Evolutionary conservation across 768 basidiomycete species (phyloP), one percentile per base, ranked within the genome.

Genomic region (Serendipita sp.): DNA sequence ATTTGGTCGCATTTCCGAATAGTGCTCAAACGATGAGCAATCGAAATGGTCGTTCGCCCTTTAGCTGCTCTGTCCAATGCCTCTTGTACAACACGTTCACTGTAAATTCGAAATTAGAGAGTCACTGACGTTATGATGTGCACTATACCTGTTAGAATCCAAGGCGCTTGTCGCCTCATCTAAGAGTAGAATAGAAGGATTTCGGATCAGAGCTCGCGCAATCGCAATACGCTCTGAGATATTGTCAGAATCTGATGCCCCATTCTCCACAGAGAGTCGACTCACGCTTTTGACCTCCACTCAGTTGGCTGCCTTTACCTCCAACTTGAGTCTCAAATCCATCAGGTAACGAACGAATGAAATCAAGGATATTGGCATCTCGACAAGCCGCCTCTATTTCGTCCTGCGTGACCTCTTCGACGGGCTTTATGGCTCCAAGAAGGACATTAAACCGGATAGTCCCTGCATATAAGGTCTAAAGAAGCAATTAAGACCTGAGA

Each of bases 321-420:
- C 90, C 90, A 51, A 92, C 90, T 69, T 90, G 81, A 3, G 93
- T 95, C 45, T 95, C 90, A 67, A 94, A 93, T 31, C 91, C 91
- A 62, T 87, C 77, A 20, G 93, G 92, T 28, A 96, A 74, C 0
- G 83, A 83, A 66, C 81, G 74, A 68, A 96, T 90, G 76, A 96
- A 96, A 30, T 94, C 90, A 63, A 93, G 75, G 70, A 94, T 85
- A 70, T 96, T 96, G 48, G 94, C 94, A 67, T 89, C 78, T 17
- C 85, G 80, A 69, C 92, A 94, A 0, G 82, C 93, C 22, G 80
- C 76, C 70, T 93, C 89, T 31, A 96, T 83, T 71, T 96, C 91
- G 68, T 85, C 80, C 69, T 92, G 82, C 2, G 90, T 91, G 9
- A 93, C 87, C 67, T 92, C 83, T 0, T 81, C 80, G 41, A 74